Evolutionary conservation across 176 grass and related monocot species (phyloP).

Genomic region (Pontederia crassipes): DNA sequence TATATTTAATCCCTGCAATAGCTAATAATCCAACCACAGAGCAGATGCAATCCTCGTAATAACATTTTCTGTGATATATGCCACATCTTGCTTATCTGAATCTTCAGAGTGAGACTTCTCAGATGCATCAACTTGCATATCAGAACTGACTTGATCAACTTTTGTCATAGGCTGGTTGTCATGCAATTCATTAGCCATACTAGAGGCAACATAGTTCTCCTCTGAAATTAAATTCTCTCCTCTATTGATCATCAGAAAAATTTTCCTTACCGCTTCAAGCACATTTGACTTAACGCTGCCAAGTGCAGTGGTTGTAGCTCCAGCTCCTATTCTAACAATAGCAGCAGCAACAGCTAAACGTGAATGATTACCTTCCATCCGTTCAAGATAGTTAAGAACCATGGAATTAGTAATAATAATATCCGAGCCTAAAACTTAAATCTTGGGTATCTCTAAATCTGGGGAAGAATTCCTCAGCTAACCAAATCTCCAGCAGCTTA

Average conservation of each 20-base stretch:
- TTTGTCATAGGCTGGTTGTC: slow-evolving; percentile 3
- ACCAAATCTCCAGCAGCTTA: slow-evolving; percentile 88
- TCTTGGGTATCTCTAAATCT: slow-evolving; percentile 80
- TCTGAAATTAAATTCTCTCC: slow-evolving; percentile 32
- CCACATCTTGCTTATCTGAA: slow-evolving; percentile 12
- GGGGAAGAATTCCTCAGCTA: slow-evolving; percentile 72
- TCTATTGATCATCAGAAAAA: slow-evolving; percentile 66
- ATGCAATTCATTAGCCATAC: slow-evolving; percentile 20
- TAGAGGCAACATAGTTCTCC: slow-evolving; percentile 15
- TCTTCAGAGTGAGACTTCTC: slow-evolving; percentile 10
- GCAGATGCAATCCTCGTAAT: slow-evolving; percentile 55
- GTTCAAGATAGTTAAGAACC: slow-evolving; percentile 86
- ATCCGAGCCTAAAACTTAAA: slow-evolving; percentile 65
- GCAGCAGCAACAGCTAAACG: slow-evolving; percentile 82
- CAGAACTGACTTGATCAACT: slow-evolving; percentile 9
- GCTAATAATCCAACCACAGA: slow-evolving; percentile 52
- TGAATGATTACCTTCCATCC: slow-evolving; percentile 66
- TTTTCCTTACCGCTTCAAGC: slow-evolving; percentile 71
- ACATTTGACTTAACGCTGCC: slow-evolving; percentile 73
- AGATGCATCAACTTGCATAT: slow-evolving; percentile 1
- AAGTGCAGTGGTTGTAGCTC: slow-evolving; percentile 72
- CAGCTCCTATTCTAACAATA: slow-evolving; percentile 70
- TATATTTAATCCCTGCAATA: slow-evolving; percentile 43
- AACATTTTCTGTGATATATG: slow-evolving; percentile 37
- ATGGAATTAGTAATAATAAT: slow-evolving; percentile 76